Conservation (phyloP, 495 filamentous ascomycete genomes). For the Annulohypoxylon bovei region DNA sequence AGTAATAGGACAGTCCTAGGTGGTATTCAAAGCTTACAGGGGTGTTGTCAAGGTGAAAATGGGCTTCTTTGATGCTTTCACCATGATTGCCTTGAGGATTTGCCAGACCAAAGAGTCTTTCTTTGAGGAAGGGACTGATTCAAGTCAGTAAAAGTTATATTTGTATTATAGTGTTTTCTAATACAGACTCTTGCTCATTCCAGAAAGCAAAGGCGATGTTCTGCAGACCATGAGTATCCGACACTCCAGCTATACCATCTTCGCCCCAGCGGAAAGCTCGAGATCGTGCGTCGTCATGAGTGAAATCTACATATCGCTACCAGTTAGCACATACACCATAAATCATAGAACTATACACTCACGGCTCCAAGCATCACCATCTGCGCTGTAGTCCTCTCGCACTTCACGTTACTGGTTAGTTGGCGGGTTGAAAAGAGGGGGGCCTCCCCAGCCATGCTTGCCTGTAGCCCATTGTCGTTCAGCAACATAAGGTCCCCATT, state of each 20-base stretch:
- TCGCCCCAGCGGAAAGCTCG: slow-evolving; percentile 94
- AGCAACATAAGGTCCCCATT: slow-evolving; percentile 85
- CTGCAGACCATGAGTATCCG: slow-evolving; percentile 86
- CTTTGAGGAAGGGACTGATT: slow-evolving; percentile 85
- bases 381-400: slow-evolving; percentile 85
- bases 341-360: slow-evolving; percentile 51
- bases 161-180: not conserved
- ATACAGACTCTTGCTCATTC: slow-evolving; percentile 90
- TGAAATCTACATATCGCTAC: slow-evolving; percentile 71
- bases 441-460: slow-evolving; percentile 50
- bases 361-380: slow-evolving; percentile 97
- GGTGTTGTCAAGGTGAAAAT: slow-evolving; percentile 96
- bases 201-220: slow-evolving; percentile 97
- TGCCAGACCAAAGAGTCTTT: slow-evolving; percentile 90
- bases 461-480: slow-evolving; percentile 91
- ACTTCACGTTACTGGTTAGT: slow-evolving; percentile 63
- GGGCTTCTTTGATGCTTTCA: slow-evolving; percentile 93
- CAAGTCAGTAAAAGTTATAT: slow-evolving; percentile 22
- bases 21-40: slow-evolving; percentile 59
- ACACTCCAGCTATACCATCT: slow-evolving; percentile 96
- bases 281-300: slow-evolving; percentile 89
- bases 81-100: slow-evolving; percentile 98
- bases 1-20: slow-evolving; percentile 23
- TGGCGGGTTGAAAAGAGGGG: slow-evolving; percentile 32
- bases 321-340: slow-evolving; percentile 7